phyloP scores from a whole-genome alignment of 2,329 filamentous ascomycete species.

The Domatiomyces globalis region DNA sequence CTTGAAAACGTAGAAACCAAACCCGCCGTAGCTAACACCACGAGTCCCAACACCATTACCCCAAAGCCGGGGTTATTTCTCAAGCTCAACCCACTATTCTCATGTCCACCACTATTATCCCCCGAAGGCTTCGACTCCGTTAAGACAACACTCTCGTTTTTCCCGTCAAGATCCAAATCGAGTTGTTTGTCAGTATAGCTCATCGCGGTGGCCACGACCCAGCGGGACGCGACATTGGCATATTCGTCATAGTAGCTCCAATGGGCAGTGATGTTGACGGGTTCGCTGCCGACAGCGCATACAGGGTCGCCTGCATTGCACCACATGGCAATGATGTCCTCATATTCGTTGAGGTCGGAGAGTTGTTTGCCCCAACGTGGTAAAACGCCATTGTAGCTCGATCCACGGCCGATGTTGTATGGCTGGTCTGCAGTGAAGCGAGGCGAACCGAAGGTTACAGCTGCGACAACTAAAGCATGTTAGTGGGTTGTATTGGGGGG shows the following conservation, averaged over 20 bases:
- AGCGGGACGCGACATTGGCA: constrained; percentile 4
- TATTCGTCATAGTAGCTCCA: constrained; percentile 10
- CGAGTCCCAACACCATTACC: no score
- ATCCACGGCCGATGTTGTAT: constrained; percentile 7
- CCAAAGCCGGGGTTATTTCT: no score
- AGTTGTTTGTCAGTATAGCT: constrained; percentile 2
- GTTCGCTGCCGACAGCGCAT: constrained; percentile 7
- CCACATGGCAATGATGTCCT: constrained; percentile 5
- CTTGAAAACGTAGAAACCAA: no score
- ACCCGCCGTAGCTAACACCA: no score
- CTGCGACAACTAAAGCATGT: constrained; percentile 5
- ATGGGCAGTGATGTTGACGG: constrained; percentile 7
- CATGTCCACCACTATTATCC: not conserved
- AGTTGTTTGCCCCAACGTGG: constrained; percentile 4
- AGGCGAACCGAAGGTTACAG: constrained; percentile 5
- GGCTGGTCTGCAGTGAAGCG: constrained; percentile 6
- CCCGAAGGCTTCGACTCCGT: not conserved
- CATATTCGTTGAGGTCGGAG: constrained; percentile 7
- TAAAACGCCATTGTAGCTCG: constrained; percentile 5
- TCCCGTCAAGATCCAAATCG: constrained; percentile 2
- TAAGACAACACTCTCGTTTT: constrained; percentile 6
- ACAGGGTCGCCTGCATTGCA: constrained; percentile 10
- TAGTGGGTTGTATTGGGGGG: no score
- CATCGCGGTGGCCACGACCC: constrained; percentile 7
- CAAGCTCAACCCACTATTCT: not conserved